Percentiles rank a stretch among this genome's conserved stretches.
Evolutionary conservation across 345 rosid genomes (phyloP).

Genomic region (Gossypium herbaceum): DNA sequence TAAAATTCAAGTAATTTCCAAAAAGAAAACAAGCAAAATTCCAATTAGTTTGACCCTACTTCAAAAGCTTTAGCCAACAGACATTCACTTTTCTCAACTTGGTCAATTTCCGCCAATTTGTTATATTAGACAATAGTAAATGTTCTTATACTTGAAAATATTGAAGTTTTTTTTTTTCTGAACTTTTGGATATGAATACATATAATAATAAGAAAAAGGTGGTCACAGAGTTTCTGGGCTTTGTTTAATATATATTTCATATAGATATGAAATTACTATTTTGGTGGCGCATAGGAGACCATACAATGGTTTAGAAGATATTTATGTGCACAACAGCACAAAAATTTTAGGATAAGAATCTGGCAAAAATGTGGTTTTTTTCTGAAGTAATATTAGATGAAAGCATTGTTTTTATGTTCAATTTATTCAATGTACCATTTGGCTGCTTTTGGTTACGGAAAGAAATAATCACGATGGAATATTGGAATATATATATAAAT

Average conservation of each 20-base stretch:
- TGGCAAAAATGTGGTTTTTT: background rate
- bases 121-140: no score
- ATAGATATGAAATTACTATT: background rate
- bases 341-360: background rate
- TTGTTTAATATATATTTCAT: background rate
- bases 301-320: background rate
- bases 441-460: background rate
- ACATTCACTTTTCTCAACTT: background rate
- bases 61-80: background rate
- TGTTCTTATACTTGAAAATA: background rate
- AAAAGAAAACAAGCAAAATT: background rate
- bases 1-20: background rate
- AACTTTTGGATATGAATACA: background rate
- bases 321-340: background rate
- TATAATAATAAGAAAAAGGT: background rate
- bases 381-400: background rate
- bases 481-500: no score
- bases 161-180: background rate
- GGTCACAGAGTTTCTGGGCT: background rate
- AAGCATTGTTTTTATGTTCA: background rate
- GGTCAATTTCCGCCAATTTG: background rate
- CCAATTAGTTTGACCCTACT: background rate
- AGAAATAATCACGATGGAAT: background rate
- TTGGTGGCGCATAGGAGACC: background rate
- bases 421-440: background rate